Percentiles rank a stretch among this genome's conserved stretches.
phyloP scores from a whole-genome alignment of 148 eudicot species.

The Limonium bicolor region DNA sequence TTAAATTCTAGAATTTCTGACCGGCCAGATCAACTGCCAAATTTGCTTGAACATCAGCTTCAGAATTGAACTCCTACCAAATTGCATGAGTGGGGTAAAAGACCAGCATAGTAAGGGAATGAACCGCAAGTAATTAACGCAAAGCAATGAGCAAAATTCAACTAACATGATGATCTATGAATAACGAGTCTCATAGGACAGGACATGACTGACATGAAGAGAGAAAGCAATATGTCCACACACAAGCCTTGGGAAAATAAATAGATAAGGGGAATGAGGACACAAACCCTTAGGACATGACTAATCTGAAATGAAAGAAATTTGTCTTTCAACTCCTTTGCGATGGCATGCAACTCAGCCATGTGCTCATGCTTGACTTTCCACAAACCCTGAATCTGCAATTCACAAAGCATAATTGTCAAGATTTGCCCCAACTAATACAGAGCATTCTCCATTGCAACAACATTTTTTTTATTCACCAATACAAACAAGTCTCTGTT shows the following conservation, averaged over 20 bases:
- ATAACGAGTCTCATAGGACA: not conserved
- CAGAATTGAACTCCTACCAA: conserved; percentile 50
- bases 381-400: conserved; percentile 78
- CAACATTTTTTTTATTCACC: too few relatives aligned
- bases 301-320: conserved; percentile 48
- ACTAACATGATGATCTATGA: not conserved
- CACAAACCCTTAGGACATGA: conserved; percentile 68
- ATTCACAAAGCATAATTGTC: conserved; percentile 6
- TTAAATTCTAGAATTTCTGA: conserved; percentile 9
- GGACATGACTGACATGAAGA: not conserved
- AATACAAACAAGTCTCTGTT: too few relatives aligned
- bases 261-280: not conserved
- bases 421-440: too few relatives aligned
- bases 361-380: conserved; percentile 41
- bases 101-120: not conserved
- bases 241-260: not conserved
- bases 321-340: conserved; percentile 47
- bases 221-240: not conserved
- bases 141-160: too few relatives aligned
- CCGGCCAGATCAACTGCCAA: conserved; percentile 50
- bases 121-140: not conserved
- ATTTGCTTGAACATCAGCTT: conserved; percentile 84
- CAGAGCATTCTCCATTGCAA: too few relatives aligned
- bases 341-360: conserved; percentile 39
- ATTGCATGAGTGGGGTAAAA: conserved; percentile 5